Evolutionary conservation across 2,329 filamentous ascomycete genomes (phyloP).

Genomic region (Esteya vermicola): DNA sequence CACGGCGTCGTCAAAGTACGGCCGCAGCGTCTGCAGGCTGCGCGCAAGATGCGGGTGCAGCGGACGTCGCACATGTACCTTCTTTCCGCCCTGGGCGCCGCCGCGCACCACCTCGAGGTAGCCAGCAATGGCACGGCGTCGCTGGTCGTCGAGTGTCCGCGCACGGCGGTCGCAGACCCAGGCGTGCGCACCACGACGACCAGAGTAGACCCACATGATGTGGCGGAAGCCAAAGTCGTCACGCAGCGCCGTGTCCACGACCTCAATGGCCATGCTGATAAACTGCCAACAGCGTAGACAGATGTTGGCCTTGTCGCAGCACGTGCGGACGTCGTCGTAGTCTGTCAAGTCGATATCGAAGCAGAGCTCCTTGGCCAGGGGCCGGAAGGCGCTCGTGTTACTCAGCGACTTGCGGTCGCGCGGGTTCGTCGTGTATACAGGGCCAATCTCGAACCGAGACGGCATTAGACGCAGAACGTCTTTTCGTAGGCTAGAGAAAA

Average conservation of each 20-base stretch:
- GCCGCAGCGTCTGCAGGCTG: slow-evolving; percentile 71
- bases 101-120: slow-evolving; percentile 88
- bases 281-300: slow-evolving; percentile 93
- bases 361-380: slow-evolving; percentile 83
- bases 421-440: slow-evolving; percentile 90
- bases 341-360: slow-evolving; percentile 99
- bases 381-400: slow-evolving; percentile 69
- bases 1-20: slow-evolving; percentile 72
- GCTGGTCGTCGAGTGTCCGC: slow-evolving; percentile 70
- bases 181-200: slow-evolving; percentile 88
- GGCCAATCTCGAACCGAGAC: slow-evolving; percentile 93
- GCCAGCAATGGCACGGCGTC: slow-evolving; percentile 68
- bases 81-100: slow-evolving; percentile 73
- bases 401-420: slow-evolving; percentile 80
- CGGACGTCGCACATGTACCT: slow-evolving; percentile 69
- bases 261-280: slow-evolving; percentile 94
- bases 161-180: slow-evolving; percentile 94
- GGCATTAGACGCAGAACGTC: slow-evolving; percentile 81
- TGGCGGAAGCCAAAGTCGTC: slow-evolving; percentile 96
- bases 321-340: slow-evolving; percentile 93
- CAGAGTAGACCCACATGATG: slow-evolving; percentile 97
- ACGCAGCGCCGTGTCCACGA: slow-evolving; percentile 71
- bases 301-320: slow-evolving; percentile 86
- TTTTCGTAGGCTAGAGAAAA: slow-evolving; percentile 76
- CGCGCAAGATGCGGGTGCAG: slow-evolving; percentile 83